These are phyloP conservation scores for Calendula officinalis DNA, from an alignment of 129 eudicot species.

Conservation along the genomic window DNA sequence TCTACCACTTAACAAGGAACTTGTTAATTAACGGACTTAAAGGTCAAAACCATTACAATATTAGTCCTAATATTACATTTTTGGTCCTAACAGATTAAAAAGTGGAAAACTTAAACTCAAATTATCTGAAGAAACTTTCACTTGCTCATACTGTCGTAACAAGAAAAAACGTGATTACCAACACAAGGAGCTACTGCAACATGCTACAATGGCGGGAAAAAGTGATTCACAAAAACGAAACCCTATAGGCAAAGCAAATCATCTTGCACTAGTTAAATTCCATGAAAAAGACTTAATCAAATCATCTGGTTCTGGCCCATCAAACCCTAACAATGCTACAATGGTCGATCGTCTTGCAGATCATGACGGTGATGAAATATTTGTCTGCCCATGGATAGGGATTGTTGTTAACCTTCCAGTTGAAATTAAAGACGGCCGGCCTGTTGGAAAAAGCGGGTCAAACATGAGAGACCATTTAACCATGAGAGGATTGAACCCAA, in stretches of 20 bases:
- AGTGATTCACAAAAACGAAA: slow-evolving; percentile 56
- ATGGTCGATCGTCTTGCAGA: slow-evolving; percentile 39
- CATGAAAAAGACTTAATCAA: slow-evolving; percentile 38
- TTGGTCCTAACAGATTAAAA: slow-evolving; percentile 58
- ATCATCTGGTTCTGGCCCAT: slow-evolving; percentile 45
- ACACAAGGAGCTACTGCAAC: slow-evolving; percentile 62
- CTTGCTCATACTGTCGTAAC: slow-evolving; percentile 67
- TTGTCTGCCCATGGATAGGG: too few species aligned
- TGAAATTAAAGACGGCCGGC: too few species aligned
- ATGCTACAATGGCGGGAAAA: slow-evolving; percentile 64
- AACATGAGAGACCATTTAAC: too few species aligned
- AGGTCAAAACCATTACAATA: too few species aligned
- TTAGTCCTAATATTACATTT: too few species aligned
- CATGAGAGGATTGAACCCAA: too few species aligned
- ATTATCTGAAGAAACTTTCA: slow-evolving; percentile 40
- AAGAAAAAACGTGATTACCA: slow-evolving; percentile 49
- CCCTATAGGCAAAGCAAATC: slow-evolving; percentile 60
- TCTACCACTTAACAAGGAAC: too few species aligned
- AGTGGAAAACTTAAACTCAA: slow-evolving; percentile 43
- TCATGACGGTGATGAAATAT: too few species aligned
- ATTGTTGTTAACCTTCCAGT: too few species aligned
- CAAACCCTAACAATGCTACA: slow-evolving; percentile 29
- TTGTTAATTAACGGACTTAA: too few species aligned
- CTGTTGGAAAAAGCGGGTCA: too few species aligned
- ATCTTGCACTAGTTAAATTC: slow-evolving; percentile 56